Percentiles rank a stretch among this genome's conserved stretches.
These are phyloP conservation scores for Pythium vanterpoolii DNA, from an alignment of 352 stramenopile species.

Conservation along the genomic window DNA sequence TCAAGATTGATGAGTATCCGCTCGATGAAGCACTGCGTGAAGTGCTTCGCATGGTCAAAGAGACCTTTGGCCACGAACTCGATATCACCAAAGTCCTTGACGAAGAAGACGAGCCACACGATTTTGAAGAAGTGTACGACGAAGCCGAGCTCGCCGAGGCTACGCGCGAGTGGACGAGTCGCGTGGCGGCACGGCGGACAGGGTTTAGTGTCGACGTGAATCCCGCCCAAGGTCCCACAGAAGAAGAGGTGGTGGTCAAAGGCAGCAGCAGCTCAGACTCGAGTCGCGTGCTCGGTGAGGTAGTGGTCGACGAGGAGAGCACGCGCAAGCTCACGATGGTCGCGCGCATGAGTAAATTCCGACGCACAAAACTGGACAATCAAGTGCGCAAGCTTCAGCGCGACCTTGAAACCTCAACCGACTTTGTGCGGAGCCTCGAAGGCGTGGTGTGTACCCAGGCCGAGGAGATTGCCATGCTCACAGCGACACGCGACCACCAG, in stretches of 20 bases:
- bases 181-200: slow-evolving; percentile 9
- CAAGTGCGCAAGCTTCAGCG: slow-evolving; percentile 57
- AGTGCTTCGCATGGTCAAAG: slow-evolving; percentile 53
- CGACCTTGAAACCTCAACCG: slow-evolving; percentile 39
- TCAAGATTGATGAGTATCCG: slow-evolving; percentile 74
- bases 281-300: background rate
- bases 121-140: slow-evolving; percentile 62
- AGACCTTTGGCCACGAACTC: slow-evolving; percentile 57
- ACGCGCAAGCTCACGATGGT: slow-evolving; percentile 27
- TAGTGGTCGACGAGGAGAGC: slow-evolving; percentile 2
- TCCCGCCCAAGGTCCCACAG: background rate
- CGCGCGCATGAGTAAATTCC: slow-evolving; percentile 59
- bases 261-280: background rate
- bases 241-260: slow-evolving; percentile 4
- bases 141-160: slow-evolving; percentile 42
- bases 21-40: slow-evolving; percentile 76
- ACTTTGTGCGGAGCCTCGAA: slow-evolving; percentile 50
- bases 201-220: slow-evolving; percentile 16
- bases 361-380: slow-evolving; percentile 64
- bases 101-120: slow-evolving; percentile 56
- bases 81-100: slow-evolving; percentile 43
- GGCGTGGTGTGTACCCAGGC: slow-evolving; percentile 53
- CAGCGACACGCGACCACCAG: slow-evolving; percentile 40
- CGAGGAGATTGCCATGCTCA: slow-evolving; percentile 41
- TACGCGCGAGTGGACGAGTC: slow-evolving; percentile 27